phyloP scores from a whole-genome alignment of 495 filamentous ascomycete species.

The Penicillium robsamsonii region DNA sequence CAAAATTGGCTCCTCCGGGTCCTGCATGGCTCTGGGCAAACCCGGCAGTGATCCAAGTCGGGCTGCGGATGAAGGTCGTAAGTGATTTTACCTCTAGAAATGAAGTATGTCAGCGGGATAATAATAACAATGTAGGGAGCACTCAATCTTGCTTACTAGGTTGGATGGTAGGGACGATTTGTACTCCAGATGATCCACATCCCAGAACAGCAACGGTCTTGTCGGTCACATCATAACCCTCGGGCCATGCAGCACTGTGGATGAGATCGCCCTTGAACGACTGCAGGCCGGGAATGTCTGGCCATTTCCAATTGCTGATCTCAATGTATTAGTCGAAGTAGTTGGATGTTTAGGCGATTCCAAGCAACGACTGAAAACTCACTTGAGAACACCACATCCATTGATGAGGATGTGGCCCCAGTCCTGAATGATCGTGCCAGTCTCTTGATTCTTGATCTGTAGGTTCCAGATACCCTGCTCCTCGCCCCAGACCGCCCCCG shows the following conservation, averaged over 20 bases:
- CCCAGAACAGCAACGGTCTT: neutral
- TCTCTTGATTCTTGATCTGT: slow-evolving; percentile 23
- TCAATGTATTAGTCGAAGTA: no score
- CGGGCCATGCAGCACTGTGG: neutral
- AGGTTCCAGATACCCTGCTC: slow-evolving; percentile 36
- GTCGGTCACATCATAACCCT: neutral
- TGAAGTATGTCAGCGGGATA: no score
- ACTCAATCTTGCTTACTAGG: no score
- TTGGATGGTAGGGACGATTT: neutral
- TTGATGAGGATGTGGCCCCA: neutral
- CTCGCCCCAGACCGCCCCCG: slow-evolving; percentile 33
- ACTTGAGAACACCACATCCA: neutral
- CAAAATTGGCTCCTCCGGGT: neutral
- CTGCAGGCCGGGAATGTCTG: neutral
- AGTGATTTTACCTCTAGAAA: neutral
- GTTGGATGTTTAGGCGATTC: no score
- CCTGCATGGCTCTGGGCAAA: neutral
- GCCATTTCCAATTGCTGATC: slow-evolving; percentile 2
- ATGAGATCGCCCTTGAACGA: neutral
- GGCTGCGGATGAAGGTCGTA: neutral
- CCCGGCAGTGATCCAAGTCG: neutral
- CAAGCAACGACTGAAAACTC: neutral
- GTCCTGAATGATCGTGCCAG: neutral
- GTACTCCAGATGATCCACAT: neutral
- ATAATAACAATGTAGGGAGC: no score